Base-by-base conservation (phyloP, 257 asterid genomes). In the Salvia miltiorrhiza region DNA sequence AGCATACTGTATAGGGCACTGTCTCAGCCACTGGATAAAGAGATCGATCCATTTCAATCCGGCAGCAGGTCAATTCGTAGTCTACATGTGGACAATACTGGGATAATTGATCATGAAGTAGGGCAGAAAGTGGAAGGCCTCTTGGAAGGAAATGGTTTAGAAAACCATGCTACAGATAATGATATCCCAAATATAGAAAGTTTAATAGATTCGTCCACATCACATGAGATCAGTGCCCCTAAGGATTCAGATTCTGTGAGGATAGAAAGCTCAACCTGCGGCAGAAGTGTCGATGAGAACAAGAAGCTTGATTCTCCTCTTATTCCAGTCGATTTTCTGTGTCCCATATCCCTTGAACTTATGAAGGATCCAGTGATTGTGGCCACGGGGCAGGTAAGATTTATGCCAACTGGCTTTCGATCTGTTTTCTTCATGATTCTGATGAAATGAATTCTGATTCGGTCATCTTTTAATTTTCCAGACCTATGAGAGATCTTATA, bases 311-410 rank as follows among this genome's bases (percentile, higher is more conserved):
- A 87, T 73, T 80, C 81, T 80, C 83, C 88, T 49, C 78, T 81
- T 28, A 78, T 89, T 74, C 99, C 96, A 2, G 90, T 81, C 16
- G 99, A 93, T 76, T 93, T 86, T 64, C 90, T 74, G 28, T 93
- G 99, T 78, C 99, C 99, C 20, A 88, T 93, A 66, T 88, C 99
- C 30, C 95, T 93, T 63, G 99, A 93, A 71, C 85, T 93, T 58
- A 90, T 93, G 99, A 83, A 93, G 81, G 96, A 93, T 80, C 99
- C 99, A 1, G 99, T 93, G 58, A 88, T 90, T 80, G 97, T 88
- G 41, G 86, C 97, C 47, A 93, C 99, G 0, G 99, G 90, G 48
- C 90, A 84, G 85, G 90, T 84, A 63, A 60, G 43, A 20, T 16
- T 55, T 72, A 59, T 37, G 14, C 19, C 11, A 17, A 6, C 9